These are phyloP conservation scores for Termitomyces heimii DNA, from an alignment of 768 basidiomycete species.

Conservation along the genomic window DNA sequence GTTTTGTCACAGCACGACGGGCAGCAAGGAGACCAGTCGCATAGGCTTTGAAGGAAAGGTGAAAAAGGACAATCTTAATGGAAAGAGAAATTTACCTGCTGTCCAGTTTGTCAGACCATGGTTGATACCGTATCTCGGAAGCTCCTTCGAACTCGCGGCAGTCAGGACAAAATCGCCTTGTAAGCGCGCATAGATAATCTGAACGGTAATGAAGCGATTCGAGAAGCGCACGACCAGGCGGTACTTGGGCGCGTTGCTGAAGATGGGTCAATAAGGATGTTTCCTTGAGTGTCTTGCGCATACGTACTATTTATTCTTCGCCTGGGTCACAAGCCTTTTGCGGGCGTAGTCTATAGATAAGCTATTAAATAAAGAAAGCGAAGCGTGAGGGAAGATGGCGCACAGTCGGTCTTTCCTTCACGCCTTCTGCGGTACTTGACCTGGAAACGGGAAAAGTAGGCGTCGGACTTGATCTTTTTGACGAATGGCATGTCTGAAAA, in stretches of 20 bases:
- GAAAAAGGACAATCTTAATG: background rate
- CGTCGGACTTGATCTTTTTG: constrained; percentile 93
- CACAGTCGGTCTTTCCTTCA: constrained; percentile 99
- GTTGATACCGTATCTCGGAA: constrained; percentile 93
- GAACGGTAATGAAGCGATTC: constrained; percentile 92
- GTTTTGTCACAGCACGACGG: constrained; percentile 90
- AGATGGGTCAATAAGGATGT: background rate
- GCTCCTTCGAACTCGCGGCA: constrained; percentile 84
- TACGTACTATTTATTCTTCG: constrained; percentile 97
- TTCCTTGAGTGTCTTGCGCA: background rate
- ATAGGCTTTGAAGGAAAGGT: constrained; percentile 56
- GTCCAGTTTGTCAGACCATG: constrained; percentile 99
- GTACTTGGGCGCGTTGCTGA: constrained; percentile 93
- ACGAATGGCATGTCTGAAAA: constrained; percentile 82
- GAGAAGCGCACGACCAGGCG: constrained; percentile 99
- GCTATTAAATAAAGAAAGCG: constrained; percentile 8
- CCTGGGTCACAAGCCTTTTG: constrained; percentile 94
- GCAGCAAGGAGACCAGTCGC: constrained; percentile 95
- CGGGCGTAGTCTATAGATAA: constrained; percentile 84
- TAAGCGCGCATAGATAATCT: constrained; percentile 94
- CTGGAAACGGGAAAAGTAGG: constrained; percentile 98
- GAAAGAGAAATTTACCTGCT: constrained; percentile 52
- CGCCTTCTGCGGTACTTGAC: constrained; percentile 97
- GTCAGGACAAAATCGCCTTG: constrained; percentile 94
- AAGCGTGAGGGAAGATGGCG: constrained; percentile 20